These are phyloP conservation scores for Neonectria coccinea DNA, from an alignment of 2,329 filamentous ascomycete genomes.

Conservation along the genomic window DNA sequence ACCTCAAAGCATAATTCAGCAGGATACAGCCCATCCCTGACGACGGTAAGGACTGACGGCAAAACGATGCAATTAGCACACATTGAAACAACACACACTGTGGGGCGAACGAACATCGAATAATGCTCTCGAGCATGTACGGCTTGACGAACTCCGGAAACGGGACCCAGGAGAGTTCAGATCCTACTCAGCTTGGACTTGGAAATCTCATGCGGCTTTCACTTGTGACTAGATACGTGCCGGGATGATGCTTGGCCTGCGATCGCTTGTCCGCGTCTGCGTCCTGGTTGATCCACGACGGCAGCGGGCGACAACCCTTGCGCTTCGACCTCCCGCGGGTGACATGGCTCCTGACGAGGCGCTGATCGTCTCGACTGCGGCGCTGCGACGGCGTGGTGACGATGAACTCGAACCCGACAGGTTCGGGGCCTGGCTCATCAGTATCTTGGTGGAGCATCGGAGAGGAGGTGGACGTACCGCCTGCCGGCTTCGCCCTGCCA, in stretches of 20 bases:
- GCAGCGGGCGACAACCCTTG: not conserved
- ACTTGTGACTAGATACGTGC: slow-evolving; percentile 10
- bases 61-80: not conserved
- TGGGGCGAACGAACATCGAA: slow-evolving; percentile 23
- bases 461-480: not conserved
- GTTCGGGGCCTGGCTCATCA: slow-evolving; percentile 4
- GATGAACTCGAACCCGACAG: slow-evolving; percentile 27
- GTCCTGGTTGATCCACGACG: slow-evolving; percentile 34
- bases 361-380: slow-evolving; percentile 7
- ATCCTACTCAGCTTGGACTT: slow-evolving; percentile 29
- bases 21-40: slow-evolving; percentile 32
- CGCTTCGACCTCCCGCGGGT: not conserved
- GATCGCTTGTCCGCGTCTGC: not conserved
- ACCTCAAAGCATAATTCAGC: slow-evolving; percentile 35
- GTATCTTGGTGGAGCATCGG: not conserved
- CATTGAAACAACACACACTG: not conserved
- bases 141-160: slow-evolving; percentile 35
- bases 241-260: not conserved
- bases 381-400: slow-evolving; percentile 6
- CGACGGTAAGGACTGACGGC: not conserved
- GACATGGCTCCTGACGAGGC: slow-evolving; percentile 27
- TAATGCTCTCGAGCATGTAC: slow-evolving; percentile 36
- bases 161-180: slow-evolving; percentile 35
- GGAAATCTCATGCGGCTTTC: slow-evolving; percentile 28
- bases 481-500: not conserved